These are phyloP conservation scores for Boletus smithii DNA, from an alignment of 1,284 basidiomycete genomes.

Conservation along the genomic window DNA sequence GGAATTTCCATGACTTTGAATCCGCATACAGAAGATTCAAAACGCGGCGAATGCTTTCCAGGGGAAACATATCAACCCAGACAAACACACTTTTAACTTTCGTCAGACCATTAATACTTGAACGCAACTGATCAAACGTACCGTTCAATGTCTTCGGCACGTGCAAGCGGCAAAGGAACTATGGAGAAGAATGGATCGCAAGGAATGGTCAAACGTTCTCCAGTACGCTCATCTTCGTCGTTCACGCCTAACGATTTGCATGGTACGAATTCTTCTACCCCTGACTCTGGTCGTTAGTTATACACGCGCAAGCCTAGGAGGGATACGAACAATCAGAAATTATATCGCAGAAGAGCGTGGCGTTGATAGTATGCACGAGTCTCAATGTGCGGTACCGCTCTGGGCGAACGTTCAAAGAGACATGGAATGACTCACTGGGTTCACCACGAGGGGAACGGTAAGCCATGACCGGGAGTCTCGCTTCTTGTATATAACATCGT, in stretches of 20 bases:
- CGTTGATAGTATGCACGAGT: constrained; percentile 39
- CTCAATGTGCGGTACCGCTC: constrained; percentile 49
- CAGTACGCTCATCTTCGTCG: constrained; percentile 39
- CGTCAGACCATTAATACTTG: constrained; percentile 11
- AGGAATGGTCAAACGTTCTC: constrained; percentile 46
- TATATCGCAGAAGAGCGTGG: constrained; percentile 29
- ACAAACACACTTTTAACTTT: constrained; percentile 32
- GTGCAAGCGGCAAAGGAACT: constrained; percentile 26
- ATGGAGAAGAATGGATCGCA: constrained; percentile 39
- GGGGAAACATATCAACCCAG: constrained; percentile 51
- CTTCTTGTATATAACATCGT: constrained; percentile 44
- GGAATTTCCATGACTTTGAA: constrained; percentile 43
- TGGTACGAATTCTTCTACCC: constrained; percentile 40
- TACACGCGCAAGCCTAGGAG: not conserved
- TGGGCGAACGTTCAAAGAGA: constrained; percentile 43
- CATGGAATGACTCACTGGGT: constrained; percentile 42
- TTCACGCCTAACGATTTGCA: constrained; percentile 33
- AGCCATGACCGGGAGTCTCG: constrained; percentile 47
- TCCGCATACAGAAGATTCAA: constrained; percentile 49
- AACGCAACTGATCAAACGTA: constrained; percentile 19
- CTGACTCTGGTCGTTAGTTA: constrained; percentile 24
- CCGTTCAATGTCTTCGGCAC: constrained; percentile 40
- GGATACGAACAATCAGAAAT: constrained; percentile 38
- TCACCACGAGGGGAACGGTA: constrained; percentile 35
- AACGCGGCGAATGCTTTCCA: constrained; percentile 52